phyloP scores from a whole-genome alignment of 176 grass and related monocot genomes.

The Tillandsia fasciculata region DNA sequence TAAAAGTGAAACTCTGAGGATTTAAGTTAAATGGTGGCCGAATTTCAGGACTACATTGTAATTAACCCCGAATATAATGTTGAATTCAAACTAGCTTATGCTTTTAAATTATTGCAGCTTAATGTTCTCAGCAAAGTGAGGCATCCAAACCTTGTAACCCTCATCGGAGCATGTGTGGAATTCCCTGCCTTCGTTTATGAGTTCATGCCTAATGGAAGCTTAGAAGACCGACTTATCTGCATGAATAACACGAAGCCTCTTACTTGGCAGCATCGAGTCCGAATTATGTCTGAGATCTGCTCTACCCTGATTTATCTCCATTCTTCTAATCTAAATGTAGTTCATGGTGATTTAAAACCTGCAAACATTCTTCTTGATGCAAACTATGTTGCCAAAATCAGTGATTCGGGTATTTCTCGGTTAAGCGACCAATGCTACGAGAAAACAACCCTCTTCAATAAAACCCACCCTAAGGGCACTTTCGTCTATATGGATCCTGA shows the following conservation, averaged over 20 bases:
- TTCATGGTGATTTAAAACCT: neutral
- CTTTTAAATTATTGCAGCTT: neutral
- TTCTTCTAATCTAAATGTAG: neutral
- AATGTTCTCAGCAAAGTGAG: neutral
- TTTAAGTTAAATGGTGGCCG: no score
- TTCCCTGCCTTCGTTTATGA: neutral
- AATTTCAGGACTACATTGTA: no score
- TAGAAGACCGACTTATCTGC: neutral
- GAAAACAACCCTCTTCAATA: neutral
- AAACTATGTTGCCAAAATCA: conserved; percentile 6
- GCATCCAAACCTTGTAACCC: conserved; percentile 1
- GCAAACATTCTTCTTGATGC: conserved; percentile 10
- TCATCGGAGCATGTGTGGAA: neutral
- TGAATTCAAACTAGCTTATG: no score
- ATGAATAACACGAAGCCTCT: neutral
- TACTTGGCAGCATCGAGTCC: neutral
- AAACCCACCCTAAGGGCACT: conserved; percentile 6
- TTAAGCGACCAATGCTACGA: neutral
- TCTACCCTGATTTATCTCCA: neutral
- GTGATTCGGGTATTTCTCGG: conserved; percentile 15
- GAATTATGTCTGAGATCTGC: neutral
- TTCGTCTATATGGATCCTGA: conserved; percentile 15
- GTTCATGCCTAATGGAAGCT: neutral
- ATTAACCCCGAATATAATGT: no score
- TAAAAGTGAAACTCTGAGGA: no score